These are phyloP conservation scores for Dicorynia guianensis DNA, from an alignment of 306 rosid species.

Conservation along the genomic window DNA sequence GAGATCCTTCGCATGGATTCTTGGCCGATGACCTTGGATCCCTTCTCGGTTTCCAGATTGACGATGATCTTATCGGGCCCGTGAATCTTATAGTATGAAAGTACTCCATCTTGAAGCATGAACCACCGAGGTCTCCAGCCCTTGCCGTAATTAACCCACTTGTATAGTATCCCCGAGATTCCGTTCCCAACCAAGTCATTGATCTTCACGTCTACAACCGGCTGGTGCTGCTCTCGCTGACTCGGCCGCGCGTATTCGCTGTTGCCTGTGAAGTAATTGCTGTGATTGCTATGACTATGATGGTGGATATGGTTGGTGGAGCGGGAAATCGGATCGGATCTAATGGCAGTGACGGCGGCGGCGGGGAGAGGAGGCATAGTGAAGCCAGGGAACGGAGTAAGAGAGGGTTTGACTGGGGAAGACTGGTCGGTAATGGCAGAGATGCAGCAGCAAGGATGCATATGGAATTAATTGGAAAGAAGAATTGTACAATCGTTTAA, in stretches of 20 bases:
- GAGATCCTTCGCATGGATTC: slow-evolving; percentile 71
- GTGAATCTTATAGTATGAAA: slow-evolving; percentile 90
- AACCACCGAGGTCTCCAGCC: slow-evolving; percentile 98
- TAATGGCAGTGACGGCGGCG: slow-evolving; percentile 40
- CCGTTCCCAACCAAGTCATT: slow-evolving; percentile 89
- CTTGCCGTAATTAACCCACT: slow-evolving; percentile 94
- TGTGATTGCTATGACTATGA: slow-evolving; percentile 9
- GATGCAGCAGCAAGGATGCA: slow-evolving; percentile 85
- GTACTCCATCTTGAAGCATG: slow-evolving; percentile 83
- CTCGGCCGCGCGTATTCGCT: slow-evolving; percentile 56
- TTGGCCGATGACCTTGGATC: slow-evolving; percentile 87
- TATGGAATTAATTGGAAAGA: slow-evolving; percentile 41
- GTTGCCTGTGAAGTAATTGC: not conserved
- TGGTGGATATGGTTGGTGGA: slow-evolving; percentile 19
- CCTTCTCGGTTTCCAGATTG: slow-evolving; percentile 83
- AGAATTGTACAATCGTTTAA: slow-evolving; percentile 16
- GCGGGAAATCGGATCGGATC: slow-evolving; percentile 59
- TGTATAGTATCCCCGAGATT: slow-evolving; percentile 75
- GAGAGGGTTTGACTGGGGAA: slow-evolving; percentile 53
- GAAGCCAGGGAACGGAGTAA: slow-evolving; percentile 43
- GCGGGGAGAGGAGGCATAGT: slow-evolving; percentile 54
- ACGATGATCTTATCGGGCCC: slow-evolving; percentile 83
- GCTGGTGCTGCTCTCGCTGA: slow-evolving; percentile 50
- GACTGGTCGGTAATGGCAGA: slow-evolving; percentile 69
- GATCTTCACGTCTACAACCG: slow-evolving; percentile 72